A percentile compares a stretch with the other conserved stretches of the same genome.
Evolutionary conservation across 768 basidiomycete species (phyloP).

Genomic region (Hericium alpestre): DNA sequence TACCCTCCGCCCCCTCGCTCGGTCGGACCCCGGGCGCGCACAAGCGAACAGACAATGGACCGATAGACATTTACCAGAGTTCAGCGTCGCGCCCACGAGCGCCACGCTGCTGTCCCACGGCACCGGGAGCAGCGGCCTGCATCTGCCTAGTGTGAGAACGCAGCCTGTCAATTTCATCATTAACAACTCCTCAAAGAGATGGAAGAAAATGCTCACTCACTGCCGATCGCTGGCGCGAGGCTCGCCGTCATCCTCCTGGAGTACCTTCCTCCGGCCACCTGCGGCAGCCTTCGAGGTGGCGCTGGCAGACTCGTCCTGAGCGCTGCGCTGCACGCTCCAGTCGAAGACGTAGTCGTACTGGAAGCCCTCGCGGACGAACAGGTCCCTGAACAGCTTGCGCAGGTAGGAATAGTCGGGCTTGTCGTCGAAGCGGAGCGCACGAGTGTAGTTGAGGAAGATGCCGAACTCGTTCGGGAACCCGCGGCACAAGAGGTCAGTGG

Average conservation of each 20-base stretch:
- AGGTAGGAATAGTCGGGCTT: conserved; percentile 99
- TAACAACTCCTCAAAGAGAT: neutral
- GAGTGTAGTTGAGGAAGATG: conserved; percentile 98
- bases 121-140: conserved; percentile 44
- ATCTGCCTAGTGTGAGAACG: conserved; percentile 81
- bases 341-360: conserved; percentile 99
- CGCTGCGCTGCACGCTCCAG: conserved; percentile 83
- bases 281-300: conserved; percentile 49
- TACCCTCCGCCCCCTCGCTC: conserved; percentile 36
- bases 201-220: conserved; percentile 36
- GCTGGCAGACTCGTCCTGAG: conserved; percentile 50
- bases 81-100: conserved; percentile 34
- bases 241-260: conserved; percentile 71
- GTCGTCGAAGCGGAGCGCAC: conserved; percentile 98
- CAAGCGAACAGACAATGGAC: conserved; percentile 16
- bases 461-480: conserved; percentile 99
- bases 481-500: conserved; percentile 92
- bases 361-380: conserved; percentile 94
- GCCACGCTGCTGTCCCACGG: conserved; percentile 35
- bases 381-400: conserved; percentile 97
- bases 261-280: conserved; percentile 62
- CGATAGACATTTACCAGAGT: conserved; percentile 30
- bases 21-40: conserved; percentile 35
- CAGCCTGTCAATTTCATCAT: conserved; percentile 38
- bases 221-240: conserved; percentile 74